Conservation (phyloP, 2,329 filamentous ascomycete genomes). For the Dactylellina cionopaga region DNA sequence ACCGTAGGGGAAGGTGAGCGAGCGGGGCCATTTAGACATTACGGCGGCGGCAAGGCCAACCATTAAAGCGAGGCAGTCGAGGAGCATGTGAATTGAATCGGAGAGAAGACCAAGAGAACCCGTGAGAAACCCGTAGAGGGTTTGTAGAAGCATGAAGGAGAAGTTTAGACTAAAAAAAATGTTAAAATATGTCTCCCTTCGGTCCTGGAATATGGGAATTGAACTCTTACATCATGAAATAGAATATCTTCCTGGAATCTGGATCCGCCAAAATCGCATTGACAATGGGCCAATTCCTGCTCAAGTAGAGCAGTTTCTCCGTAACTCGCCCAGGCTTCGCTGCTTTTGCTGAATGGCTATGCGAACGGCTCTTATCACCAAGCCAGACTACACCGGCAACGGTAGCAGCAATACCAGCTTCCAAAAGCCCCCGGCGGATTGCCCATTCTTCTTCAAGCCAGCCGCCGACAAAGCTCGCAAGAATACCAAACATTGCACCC, state of each 20-base stretch:
- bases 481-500: constrained; percentile 23
- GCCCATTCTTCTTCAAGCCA: constrained; percentile 45
- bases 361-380: neutral
- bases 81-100: constrained; percentile 99
- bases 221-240: constrained; percentile 83
- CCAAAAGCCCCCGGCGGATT: constrained; percentile 13
- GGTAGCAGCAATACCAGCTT: constrained; percentile 17
- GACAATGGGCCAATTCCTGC: constrained; percentile 77
- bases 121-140: constrained; percentile 91
- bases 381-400: constrained; percentile 32
- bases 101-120: constrained; percentile 94
- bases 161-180: constrained; percentile 82
- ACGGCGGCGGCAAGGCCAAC: constrained; percentile 92
- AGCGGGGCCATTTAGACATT: constrained; percentile 95
- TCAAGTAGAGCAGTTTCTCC: constrained; percentile 74
- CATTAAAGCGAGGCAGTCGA: constrained; percentile 90
- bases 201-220: neutral
- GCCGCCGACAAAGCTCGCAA: constrained; percentile 26
- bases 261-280: constrained; percentile 88
- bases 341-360: neutral
- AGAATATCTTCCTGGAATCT: constrained; percentile 93
- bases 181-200: constrained; percentile 48
- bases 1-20: constrained; percentile 87
- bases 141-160: constrained; percentile 91
- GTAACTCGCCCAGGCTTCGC: constrained; percentile 67